Evolutionary conservation across 257 asterid species (phyloP), one percentile per base, ranked within the genome.

Genomic region (Solanum commersonii): DNA sequence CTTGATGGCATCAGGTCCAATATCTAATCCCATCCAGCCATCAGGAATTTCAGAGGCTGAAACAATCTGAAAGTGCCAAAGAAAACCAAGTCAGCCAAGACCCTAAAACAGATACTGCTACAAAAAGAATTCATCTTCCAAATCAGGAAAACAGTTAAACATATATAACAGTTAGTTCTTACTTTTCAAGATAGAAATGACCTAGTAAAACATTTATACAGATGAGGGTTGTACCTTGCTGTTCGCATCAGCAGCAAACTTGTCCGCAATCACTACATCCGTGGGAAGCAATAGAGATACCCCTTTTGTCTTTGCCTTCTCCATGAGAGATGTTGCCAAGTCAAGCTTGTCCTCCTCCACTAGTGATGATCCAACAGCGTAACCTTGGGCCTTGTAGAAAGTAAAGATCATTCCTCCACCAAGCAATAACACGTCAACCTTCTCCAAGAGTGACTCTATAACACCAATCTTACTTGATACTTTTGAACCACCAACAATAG

Each of bases 351-450:
- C 98, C 49, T 86, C 94, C 93, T 95, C 98, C 87, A 95, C 95
- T 71, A 94, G 96, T 35, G 98, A 95, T 72, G 96, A 92, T 71
- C 98, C 98, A 60, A 95, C 98, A 7, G 94, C 65, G 29, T 82
- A 91, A 14, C 98, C 98, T 90, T 95, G 97, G 74, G 98, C 98
- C 92, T 94, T 94, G 90, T 92, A 94, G 93, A 95, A 95, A 56
- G 98, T 95, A 87, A 88, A 95, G 89, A 94, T 94, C 98, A 95
- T 95, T 42, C 98, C 98, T 86, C 98, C 98, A 72, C 98, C 98
- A 2, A 95, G 94, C n/a, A 95, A 40, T 86, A 95, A 95, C 59
- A 93, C 4, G 89, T 94, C 94, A 46, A 94, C 98, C 93, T 94
- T 95, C 82, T 91, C 92, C 90, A 95, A 89, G 46, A 95, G 89